Conservation (phyloP, 306 rosid genomes). For the Vigna unguiculata region DNA sequence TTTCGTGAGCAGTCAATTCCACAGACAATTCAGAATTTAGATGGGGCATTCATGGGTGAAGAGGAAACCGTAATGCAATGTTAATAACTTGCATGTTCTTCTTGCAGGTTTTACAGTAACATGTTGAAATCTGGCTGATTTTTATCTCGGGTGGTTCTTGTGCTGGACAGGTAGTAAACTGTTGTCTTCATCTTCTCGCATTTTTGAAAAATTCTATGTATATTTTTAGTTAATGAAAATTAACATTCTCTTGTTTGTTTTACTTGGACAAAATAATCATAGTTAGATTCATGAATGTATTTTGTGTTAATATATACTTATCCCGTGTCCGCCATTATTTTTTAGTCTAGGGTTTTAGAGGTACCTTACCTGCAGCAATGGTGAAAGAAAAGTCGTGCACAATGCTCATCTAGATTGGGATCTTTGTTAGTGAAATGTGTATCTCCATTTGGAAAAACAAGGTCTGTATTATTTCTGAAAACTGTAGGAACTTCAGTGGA, state of each 20-base stretch:
- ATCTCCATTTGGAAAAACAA: not conserved
- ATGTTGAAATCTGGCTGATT: conserved; percentile 21
- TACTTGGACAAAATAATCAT: not conserved
- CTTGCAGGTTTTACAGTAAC: conserved; percentile 32
- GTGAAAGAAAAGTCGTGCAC: not conserved
- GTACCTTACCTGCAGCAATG: not conserved
- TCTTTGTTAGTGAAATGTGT: not conserved
- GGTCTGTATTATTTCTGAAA: not conserved
- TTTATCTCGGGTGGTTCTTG: conserved; percentile 4
- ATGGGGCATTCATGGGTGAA: not conserved
- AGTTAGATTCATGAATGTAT: not conserved
- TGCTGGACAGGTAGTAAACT: conserved; percentile 49
- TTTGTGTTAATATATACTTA: not conserved
- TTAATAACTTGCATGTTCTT: not conserved
- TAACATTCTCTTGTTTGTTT: not conserved
- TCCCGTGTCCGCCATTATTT: not conserved
- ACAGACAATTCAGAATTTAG: not conserved
- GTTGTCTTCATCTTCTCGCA: conserved; percentile 3
- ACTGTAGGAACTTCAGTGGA: not conserved
- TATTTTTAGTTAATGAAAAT: not conserved
- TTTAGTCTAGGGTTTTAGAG: not conserved
- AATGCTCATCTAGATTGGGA: not conserved
- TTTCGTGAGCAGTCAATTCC: not conserved
- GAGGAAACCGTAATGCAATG: not conserved
- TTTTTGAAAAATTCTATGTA: not conserved